Evolutionary conservation across 169 alveolate genomes (phyloP).

Genomic region (Plasmodium relictum): DNA sequence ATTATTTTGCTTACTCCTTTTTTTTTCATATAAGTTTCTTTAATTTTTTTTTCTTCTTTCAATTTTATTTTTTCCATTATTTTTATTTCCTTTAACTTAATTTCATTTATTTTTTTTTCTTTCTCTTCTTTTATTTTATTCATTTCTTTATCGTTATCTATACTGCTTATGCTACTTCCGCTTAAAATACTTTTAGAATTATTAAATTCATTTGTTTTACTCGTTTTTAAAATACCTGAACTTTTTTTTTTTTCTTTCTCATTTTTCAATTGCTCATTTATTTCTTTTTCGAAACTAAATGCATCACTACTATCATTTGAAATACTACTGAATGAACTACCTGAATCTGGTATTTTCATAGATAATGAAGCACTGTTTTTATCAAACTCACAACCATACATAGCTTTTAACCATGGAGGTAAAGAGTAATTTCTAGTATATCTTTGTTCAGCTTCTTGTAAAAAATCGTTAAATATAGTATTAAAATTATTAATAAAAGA

Average conservation of each 20-base stretch:
- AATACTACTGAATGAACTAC: constrained; percentile 45
- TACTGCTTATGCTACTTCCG: constrained; percentile 13
- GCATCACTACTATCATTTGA: constrained; percentile 57
- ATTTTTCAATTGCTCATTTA: constrained; percentile 44
- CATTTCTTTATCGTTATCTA: constrained; percentile 26
- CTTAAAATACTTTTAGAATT: constrained; percentile 10
- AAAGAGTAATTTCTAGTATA: constrained; percentile 63
- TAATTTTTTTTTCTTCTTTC: constrained; percentile 67
- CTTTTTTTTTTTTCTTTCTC: constrained; percentile 28
- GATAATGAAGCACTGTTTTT: constrained; percentile 18
- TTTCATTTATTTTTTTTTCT: constrained; percentile 48
- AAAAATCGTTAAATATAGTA: constrained; percentile 55
- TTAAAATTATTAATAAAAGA: constrained; percentile 46
- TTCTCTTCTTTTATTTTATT: constrained; percentile 34
- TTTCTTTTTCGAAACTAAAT: constrained; percentile 60
- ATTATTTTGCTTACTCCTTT: not conserved
- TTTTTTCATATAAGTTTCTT: not conserved
- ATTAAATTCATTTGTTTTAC: constrained; percentile 2
- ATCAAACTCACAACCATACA: constrained; percentile 52
- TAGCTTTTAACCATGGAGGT: constrained; percentile 67
- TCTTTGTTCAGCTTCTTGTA: constrained; percentile 69
- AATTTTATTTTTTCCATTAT: constrained; percentile 56
- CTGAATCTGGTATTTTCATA: constrained; percentile 46
- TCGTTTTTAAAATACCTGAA: not conserved
- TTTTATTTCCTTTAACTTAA: constrained; percentile 64